Percentiles rank a stretch among this genome's conserved stretches.
These are phyloP conservation scores for Stagonosporopsis chrysanthemi DNA, from an alignment of 2,329 filamentous ascomycete genomes.

Conservation along the genomic window DNA sequence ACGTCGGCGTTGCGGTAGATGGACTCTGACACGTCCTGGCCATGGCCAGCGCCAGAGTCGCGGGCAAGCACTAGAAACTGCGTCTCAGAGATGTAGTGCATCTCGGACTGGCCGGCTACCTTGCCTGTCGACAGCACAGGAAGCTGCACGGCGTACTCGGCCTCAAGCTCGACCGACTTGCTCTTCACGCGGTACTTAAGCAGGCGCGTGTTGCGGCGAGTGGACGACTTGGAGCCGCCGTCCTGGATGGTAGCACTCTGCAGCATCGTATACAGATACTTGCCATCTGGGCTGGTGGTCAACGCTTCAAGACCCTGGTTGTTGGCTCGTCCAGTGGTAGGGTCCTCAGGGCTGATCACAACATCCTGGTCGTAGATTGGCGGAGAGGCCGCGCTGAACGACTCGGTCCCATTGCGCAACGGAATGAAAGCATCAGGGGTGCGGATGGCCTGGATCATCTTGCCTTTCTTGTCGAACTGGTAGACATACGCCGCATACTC, in stretches of 20 bases:
- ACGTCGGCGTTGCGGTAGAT: conserved; percentile 74
- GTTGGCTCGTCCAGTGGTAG: conserved; percentile 69
- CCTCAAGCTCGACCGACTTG: conserved; percentile 57
- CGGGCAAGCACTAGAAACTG: conserved; percentile 73
- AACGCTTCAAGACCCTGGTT: conserved; percentile 80
- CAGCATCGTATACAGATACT: conserved; percentile 69
- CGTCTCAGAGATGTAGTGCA: conserved; percentile 67
- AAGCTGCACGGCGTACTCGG: conserved; percentile 72
- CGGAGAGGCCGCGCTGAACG: conserved; percentile 70
- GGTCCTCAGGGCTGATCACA: conserved; percentile 62
- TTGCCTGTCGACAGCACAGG: conserved; percentile 64
- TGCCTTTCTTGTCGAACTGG: conserved; percentile 65
- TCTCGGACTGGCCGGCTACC: conserved; percentile 72
- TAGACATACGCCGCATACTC: conserved; percentile 73
- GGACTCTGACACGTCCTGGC: conserved; percentile 60
- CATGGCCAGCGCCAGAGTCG: conserved; percentile 68
- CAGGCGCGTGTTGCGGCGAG: conserved; percentile 66
- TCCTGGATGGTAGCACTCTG: conserved; percentile 65
- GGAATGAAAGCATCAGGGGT: conserved; percentile 72
- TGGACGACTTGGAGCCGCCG: conserved; percentile 63
- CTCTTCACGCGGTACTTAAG: conserved; percentile 68
- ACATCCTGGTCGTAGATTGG: conserved; percentile 64
- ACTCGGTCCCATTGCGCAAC: conserved; percentile 64
- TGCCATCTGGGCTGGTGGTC: conserved; percentile 68
- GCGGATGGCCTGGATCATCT: conserved; percentile 68